Conservation (phyloP, 1,284 basidiomycete species). For the Takashimella tepidaria region DNA sequence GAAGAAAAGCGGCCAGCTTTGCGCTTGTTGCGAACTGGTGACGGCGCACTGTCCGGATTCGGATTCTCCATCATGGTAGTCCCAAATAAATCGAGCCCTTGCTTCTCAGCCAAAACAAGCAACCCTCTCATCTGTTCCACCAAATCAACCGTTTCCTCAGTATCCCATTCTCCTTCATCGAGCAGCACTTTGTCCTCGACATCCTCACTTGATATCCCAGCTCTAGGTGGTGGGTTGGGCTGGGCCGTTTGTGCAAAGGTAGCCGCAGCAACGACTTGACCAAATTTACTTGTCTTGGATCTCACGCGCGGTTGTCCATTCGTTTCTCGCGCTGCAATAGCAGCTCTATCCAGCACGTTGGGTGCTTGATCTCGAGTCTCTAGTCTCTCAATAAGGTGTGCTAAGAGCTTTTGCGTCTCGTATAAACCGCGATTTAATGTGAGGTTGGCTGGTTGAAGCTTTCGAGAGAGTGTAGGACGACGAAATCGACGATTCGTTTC, state of each 20-base stretch:
- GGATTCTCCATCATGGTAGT: slow-evolving; percentile 4
- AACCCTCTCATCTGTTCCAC: slow-evolving; percentile 40
- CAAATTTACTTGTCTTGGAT: slow-evolving; percentile 20
- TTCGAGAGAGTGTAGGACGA: slow-evolving; percentile 3
- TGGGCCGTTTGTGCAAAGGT: background rate
- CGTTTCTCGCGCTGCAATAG: slow-evolving; percentile 16
- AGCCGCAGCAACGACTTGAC: slow-evolving; percentile 22
- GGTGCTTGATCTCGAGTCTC: slow-evolving; percentile 28
- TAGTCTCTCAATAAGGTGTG: slow-evolving; percentile 34
- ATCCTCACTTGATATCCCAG: slow-evolving; percentile 16
- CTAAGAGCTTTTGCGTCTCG: slow-evolving; percentile 40
- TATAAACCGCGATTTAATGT: slow-evolving; percentile 24
- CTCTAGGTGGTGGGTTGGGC: background rate
- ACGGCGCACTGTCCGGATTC: slow-evolving; percentile 1
- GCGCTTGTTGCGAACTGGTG: slow-evolving; percentile 16
- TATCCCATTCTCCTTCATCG: slow-evolving; percentile 31
- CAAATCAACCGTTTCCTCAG: slow-evolving; percentile 29
- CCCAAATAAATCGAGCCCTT: slow-evolving; percentile 31
- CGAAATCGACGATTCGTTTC: background rate
- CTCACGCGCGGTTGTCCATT: slow-evolving; percentile 11
- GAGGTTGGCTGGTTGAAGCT: background rate
- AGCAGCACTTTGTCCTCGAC: slow-evolving; percentile 19
- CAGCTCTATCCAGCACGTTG: slow-evolving; percentile 34
- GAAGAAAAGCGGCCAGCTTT: slow-evolving; percentile 28
- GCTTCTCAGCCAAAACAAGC: slow-evolving; percentile 29